phyloP scores from a whole-genome alignment of 2,329 filamentous ascomycete species.

The Helicocarpus griseus region DNA sequence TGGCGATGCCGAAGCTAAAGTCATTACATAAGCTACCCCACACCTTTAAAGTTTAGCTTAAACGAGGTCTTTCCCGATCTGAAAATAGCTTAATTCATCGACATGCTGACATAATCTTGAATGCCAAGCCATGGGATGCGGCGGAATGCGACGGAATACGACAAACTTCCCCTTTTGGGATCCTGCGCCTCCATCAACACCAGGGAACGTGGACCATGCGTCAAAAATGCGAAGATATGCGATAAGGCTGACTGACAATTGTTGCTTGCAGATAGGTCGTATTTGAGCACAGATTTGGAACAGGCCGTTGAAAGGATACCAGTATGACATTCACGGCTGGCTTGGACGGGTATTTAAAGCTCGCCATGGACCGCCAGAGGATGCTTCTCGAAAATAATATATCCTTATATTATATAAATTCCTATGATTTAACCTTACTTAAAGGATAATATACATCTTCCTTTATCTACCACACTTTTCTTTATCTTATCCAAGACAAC shows the following conservation, averaged over 20 bases:
- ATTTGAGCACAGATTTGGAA: too few relatives aligned
- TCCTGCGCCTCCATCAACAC: not conserved
- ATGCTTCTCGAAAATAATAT: not conserved
- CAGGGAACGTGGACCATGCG: not conserved
- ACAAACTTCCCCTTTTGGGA: not conserved
- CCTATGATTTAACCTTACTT: not conserved
- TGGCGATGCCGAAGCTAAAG: not conserved
- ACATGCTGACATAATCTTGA: not conserved
- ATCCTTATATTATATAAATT: not conserved
- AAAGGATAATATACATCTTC: not conserved
- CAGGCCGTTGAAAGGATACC: too few relatives aligned
- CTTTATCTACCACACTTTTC: not conserved
- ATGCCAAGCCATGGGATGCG: too few relatives aligned
- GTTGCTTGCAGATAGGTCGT: too few relatives aligned
- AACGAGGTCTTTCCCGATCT: not conserved
- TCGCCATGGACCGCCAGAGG: not conserved
- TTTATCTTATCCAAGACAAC: too few relatives aligned
- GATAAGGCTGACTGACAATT: not conserved
- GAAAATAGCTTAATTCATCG: conserved; percentile 4
- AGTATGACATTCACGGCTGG: too few relatives aligned
- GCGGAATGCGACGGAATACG: not conserved
- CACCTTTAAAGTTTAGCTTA: not conserved
- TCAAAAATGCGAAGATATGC: not conserved
- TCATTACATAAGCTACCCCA: not conserved
- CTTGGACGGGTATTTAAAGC: not conserved